Conservation (phyloP, 305 asterid species). For the Petunia hybrid region DNA sequence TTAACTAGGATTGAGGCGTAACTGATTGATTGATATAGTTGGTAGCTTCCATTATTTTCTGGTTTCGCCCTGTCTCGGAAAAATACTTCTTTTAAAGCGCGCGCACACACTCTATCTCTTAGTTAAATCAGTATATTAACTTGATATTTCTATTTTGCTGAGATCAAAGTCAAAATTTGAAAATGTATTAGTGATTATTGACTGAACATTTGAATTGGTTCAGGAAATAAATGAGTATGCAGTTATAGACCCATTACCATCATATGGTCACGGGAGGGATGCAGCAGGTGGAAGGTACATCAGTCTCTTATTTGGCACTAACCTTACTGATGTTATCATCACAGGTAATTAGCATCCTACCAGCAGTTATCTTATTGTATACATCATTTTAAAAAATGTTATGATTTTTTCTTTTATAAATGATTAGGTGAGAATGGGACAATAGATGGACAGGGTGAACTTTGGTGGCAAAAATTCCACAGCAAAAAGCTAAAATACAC, state of each 20-base stretch:
- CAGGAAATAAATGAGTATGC: slow-evolving; percentile 37
- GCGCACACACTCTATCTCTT: no score
- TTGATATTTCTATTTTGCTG: no score
- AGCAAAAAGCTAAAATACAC: slow-evolving; percentile 38
- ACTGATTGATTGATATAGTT: background rate
- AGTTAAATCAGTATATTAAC: no score
- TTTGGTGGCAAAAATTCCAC: slow-evolving; percentile 44
- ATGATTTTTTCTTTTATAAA: background rate
- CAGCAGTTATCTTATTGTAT: background rate
- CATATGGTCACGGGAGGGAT: slow-evolving; percentile 41
- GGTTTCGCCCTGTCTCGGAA: no score
- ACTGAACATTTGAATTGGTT: background rate
- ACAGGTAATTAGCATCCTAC: slow-evolving; percentile 28
- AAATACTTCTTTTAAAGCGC: no score
- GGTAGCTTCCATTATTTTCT: background rate
- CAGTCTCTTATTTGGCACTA: slow-evolving; percentile 40
- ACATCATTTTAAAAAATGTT: background rate
- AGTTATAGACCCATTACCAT: slow-evolving; percentile 41
- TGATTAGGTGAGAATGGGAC: slow-evolving; percentile 44
- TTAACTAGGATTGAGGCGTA: background rate
- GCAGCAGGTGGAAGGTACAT: slow-evolving; percentile 40
- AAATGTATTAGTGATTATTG: background rate
- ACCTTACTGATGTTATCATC: slow-evolving; percentile 40
- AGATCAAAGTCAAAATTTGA: no score
- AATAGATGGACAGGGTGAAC: slow-evolving; percentile 41